phyloP scores from a whole-genome alignment of 257 asterid species.

The Schizonepeta tenuifolia region DNA sequence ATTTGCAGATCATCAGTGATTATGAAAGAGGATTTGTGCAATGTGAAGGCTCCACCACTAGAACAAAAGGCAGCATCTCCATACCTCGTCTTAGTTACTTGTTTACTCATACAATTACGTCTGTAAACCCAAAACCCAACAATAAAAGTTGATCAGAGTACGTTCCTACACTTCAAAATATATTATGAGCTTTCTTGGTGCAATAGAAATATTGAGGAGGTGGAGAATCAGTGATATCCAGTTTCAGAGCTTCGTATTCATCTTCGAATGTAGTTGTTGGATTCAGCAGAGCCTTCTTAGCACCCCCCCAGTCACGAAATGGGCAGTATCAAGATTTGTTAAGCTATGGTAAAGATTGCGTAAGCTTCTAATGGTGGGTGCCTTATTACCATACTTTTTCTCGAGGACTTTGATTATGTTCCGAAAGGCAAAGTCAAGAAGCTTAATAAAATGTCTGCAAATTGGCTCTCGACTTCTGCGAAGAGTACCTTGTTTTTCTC shows the following conservation, averaged over 20 bases:
- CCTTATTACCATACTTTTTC: background rate
- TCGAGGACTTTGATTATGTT: background rate
- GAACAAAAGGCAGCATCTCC: too few species aligned
- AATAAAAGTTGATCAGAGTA: background rate
- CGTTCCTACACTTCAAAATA: background rate
- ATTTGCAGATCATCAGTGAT: conserved; percentile 23
- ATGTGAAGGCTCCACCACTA: background rate
- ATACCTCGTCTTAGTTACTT: too few species aligned
- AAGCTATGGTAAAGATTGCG: conserved; percentile 28
- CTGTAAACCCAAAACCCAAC: too few species aligned
- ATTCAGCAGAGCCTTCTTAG: conserved; percentile 27
- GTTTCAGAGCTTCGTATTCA: background rate
- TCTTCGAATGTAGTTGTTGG: conserved; percentile 8
- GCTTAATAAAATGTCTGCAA: conserved; percentile 31
- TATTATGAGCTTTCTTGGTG: too few species aligned
- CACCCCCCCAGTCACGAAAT: background rate
- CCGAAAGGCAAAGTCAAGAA: conserved; percentile 39
- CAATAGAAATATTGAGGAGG: conserved; percentile 5
- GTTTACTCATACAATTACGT: too few species aligned
- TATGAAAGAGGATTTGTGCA: background rate
- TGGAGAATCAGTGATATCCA: background rate
- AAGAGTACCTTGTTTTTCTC: conserved; percentile 32
- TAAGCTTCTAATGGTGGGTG: conserved; percentile 32
- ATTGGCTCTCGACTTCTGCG: conserved; percentile 19
- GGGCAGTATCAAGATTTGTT: background rate